phyloP scores from a whole-genome alignment of 1,284 basidiomycete genomes.

The Moesziomyces sp. region DNA sequence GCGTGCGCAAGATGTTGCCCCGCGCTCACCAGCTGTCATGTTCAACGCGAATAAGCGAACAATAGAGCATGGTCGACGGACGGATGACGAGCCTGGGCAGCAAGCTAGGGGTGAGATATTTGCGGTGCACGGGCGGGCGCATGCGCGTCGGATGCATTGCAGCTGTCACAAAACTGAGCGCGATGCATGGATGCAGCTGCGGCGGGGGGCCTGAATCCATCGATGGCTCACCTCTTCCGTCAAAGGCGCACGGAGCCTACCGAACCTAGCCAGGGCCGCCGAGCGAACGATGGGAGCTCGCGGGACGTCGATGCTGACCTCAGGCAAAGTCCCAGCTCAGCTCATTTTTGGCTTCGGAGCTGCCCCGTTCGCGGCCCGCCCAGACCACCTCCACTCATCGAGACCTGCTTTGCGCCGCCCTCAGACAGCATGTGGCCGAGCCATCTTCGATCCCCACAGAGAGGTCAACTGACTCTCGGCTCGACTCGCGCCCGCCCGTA shows the following conservation, averaged over 20 bases:
- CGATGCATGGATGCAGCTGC: neutral
- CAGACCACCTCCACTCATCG: neutral
- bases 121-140: neutral
- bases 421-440: neutral
- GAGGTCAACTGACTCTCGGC: conserved; percentile 6
- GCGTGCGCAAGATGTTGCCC: too few species aligned
- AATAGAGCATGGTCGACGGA: neutral
- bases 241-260: neutral
- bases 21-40: neutral
- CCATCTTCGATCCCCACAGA: neutral
- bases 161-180: neutral
- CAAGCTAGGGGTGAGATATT: neutral
- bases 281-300: neutral
- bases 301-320: neutral
- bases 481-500: neutral
- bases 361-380: neutral
- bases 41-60: neutral
- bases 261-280: neutral
- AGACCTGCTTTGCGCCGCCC: neutral
- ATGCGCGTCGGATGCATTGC: neutral
- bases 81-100: neutral
- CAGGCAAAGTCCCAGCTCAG: neutral
- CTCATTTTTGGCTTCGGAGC: neutral
- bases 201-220: too few species aligned
- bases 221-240: too few species aligned